phyloP scores from a whole-genome alignment of 164 flowering plant species.

The Protea cynaroides region DNA sequence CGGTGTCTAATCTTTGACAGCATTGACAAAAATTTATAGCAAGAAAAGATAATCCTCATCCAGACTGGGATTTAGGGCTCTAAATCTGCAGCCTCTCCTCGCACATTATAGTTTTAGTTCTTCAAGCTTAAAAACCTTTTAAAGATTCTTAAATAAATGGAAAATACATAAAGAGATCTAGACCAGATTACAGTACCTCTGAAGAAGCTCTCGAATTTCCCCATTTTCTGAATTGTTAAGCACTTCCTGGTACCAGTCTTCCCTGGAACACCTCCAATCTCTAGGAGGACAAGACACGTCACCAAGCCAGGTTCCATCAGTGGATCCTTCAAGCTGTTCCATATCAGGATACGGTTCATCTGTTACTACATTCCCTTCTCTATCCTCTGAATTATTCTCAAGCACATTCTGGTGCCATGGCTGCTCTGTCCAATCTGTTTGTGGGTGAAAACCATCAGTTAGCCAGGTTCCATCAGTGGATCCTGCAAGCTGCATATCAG shows the following conservation, averaged over 20 bases:
- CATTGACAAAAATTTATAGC: too few relatives aligned
- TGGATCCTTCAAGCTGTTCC: conserved; percentile 10
- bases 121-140: not conserved
- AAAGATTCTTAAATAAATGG: not conserved
- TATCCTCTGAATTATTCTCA: conserved; percentile 3
- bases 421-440: conserved; percentile 51
- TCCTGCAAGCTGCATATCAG: conserved; percentile 9
- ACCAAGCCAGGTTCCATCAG: conserved; percentile 15
- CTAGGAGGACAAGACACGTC: conserved; percentile 15
- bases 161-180: not conserved
- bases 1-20: too few relatives aligned
- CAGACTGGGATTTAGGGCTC: too few relatives aligned
- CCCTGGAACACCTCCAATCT: conserved; percentile 53
- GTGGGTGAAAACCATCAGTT: conserved; percentile 17
- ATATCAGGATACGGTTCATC: conserved; percentile 24
- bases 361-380: conserved; percentile 10
- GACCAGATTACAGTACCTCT: conserved; percentile 35
- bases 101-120: not conserved
- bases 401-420: conserved; percentile 51
- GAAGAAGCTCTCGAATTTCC: conserved; percentile 64
- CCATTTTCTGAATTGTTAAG: conserved; percentile 40
- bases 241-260: conserved; percentile 52
- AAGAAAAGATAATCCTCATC: too few relatives aligned
- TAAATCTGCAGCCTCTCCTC: too few relatives aligned
- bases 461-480: conserved; percentile 14